phyloP scores from a whole-genome alignment of 495 filamentous ascomycete species.

The Rhypophila decipiens region DNA sequence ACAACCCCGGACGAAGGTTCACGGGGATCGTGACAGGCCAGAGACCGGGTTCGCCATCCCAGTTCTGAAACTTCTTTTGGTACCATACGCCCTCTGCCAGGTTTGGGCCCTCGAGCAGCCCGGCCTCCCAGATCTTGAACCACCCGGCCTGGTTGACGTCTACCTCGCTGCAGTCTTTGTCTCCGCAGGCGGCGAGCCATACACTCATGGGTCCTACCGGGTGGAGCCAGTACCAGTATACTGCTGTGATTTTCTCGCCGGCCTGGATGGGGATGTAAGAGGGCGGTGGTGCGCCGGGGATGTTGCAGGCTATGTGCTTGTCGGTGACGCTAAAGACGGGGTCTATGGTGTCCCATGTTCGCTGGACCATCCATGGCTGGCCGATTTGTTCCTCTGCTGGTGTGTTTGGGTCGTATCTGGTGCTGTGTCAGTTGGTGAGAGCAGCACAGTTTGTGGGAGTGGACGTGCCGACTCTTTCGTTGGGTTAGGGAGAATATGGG shows the following conservation, averaged over 20 bases:
- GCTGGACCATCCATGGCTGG: constrained; percentile 39
- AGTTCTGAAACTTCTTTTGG: constrained; percentile 42
- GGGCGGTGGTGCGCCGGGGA: constrained; percentile 32
- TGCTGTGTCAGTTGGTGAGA: background rate
- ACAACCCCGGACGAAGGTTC: constrained; percentile 41
- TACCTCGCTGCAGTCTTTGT: constrained; percentile 28
- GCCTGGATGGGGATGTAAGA: constrained; percentile 37
- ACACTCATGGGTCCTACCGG: constrained; percentile 46
- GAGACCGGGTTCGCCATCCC: constrained; percentile 33
- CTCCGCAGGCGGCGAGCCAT: constrained; percentile 40
- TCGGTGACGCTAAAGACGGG: constrained; percentile 35
- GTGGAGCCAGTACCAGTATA: constrained; percentile 49
- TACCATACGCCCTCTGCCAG: constrained; percentile 48
- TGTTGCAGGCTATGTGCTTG: constrained; percentile 37
- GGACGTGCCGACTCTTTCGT: constrained; percentile 1
- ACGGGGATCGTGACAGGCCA: constrained; percentile 47
- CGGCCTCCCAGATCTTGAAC: constrained; percentile 51
- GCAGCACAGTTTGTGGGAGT: background rate
- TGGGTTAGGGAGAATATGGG: too few relatives aligned
- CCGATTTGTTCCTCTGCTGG: constrained; percentile 28
- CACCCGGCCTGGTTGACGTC: constrained; percentile 35
- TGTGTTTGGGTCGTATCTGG: constrained; percentile 35
- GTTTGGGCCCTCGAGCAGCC: constrained; percentile 37
- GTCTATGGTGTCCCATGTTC: constrained; percentile 37
- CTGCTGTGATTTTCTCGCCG: constrained; percentile 37